These are phyloP conservation scores for Anthostomella pinea DNA, from an alignment of 2,329 filamentous ascomycete genomes.

Conservation along the genomic window DNA sequence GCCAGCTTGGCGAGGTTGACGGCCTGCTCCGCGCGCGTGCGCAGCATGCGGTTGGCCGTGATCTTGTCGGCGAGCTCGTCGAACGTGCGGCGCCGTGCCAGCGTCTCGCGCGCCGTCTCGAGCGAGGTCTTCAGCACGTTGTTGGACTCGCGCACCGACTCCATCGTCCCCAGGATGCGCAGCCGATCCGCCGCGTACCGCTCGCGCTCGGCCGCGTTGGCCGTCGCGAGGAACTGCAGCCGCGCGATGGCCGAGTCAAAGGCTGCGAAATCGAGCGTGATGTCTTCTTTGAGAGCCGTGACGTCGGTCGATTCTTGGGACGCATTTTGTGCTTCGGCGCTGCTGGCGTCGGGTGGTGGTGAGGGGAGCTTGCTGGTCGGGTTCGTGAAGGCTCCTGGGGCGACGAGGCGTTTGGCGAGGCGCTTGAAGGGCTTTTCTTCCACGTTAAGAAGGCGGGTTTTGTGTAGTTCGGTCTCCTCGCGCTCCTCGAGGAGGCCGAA, in stretches of 20 bases:
- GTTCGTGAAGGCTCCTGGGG: constrained; percentile 62
- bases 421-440: constrained; percentile 92
- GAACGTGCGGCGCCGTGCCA: constrained; percentile 78
- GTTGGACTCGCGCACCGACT: constrained; percentile 74
- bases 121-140: constrained; percentile 69
- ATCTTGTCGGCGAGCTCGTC: constrained; percentile 88
- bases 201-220: constrained; percentile 78
- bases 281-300: constrained; percentile 70
- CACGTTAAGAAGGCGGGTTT: constrained; percentile 79
- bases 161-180: constrained; percentile 74
- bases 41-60: constrained; percentile 73
- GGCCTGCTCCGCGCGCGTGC: constrained; percentile 79
- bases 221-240: constrained; percentile 80
- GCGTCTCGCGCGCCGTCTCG: constrained; percentile 69
- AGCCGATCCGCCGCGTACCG: constrained; percentile 80
- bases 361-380: constrained; percentile 55
- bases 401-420: constrained; percentile 76
- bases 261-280: constrained; percentile 82
- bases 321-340: constrained; percentile 30
- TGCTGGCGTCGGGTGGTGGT: constrained; percentile 58
- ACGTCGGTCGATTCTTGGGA: constrained; percentile 43
- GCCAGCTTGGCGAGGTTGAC: constrained; percentile 76
- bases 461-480: constrained; percentile 83
- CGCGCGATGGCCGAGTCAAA: constrained; percentile 85
- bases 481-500: constrained; percentile 63